A percentile compares a stretch with the other conserved stretches of the same genome.
Evolutionary conservation across 164 flowering plant genomes (phyloP).

Genomic region (Vitis labrusca): DNA sequence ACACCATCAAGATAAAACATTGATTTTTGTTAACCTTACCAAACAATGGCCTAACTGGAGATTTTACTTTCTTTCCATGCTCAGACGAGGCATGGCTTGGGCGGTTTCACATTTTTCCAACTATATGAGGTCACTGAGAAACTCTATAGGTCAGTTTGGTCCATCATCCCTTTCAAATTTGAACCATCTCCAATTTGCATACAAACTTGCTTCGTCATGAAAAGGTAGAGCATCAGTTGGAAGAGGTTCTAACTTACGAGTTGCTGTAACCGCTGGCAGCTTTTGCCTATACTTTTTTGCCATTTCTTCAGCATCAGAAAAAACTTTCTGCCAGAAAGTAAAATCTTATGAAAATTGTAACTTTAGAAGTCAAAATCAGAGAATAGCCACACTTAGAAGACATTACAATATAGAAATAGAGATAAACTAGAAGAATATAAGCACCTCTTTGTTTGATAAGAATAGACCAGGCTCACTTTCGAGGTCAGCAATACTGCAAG

Average conservation of each 20-base stretch:
- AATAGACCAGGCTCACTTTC: conserved; percentile 91
- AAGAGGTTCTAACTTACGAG: conserved; percentile 36
- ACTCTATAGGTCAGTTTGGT: not conserved
- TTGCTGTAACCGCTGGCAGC: not conserved
- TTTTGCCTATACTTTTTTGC: conserved; percentile 59
- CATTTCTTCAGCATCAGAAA: conserved; percentile 82
- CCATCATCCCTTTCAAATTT: conserved; percentile 47
- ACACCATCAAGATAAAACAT: not conserved
- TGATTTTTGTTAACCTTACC: not conserved
- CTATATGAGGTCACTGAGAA: no score
- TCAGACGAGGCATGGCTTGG: no score
- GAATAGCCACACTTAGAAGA: no score
- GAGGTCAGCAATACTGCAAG: conserved; percentile 74
- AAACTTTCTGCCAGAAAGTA: conserved; percentile 56
- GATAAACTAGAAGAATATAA: not conserved
- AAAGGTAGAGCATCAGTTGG: conserved; percentile 43
- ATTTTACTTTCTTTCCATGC: no score
- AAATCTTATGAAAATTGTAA: not conserved
- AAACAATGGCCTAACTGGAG: not conserved
- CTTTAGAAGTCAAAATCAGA: no score
- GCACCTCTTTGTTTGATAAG: conserved; percentile 78
- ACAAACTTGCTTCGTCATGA: conserved; percentile 57
- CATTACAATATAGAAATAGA: no score
- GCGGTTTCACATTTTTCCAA: no score
- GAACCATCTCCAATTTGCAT: conserved; percentile 91